Conservation (phyloP, 2,329 filamentous ascomycete species). For the Hypoxylon rubiginosum region DNA sequence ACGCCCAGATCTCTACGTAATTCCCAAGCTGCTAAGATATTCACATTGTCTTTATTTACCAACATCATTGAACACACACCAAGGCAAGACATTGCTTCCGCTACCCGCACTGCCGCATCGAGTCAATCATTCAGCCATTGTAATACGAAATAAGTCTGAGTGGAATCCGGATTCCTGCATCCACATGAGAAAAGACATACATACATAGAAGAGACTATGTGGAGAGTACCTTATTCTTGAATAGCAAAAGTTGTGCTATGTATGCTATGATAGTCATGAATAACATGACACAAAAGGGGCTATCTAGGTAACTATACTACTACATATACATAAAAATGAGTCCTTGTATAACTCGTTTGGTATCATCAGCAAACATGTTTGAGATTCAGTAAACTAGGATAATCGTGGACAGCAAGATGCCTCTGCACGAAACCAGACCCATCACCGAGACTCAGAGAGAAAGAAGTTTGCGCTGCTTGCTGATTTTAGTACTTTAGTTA, state of each 20-base stretch:
- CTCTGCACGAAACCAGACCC: conserved; percentile 19
- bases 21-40: background rate
- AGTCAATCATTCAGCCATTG: conserved; percentile 1
- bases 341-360: conserved; percentile 31
- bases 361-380: conserved; percentile 43
- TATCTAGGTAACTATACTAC: background rate
- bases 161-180: background rate
- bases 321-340: conserved; percentile 15
- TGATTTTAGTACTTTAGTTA: conserved; percentile 12
- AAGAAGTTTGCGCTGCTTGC: conserved; percentile 25
- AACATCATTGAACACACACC: background rate
- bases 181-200: background rate
- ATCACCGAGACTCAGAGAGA: background rate
- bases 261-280: conserved; percentile 15
- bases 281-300: conserved; percentile 1
- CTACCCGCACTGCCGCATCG: too few relatives aligned
- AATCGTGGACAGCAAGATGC: conserved; percentile 8
- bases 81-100: background rate
- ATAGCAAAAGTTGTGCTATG: conserved; percentile 3
- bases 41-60: background rate
- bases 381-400: conserved; percentile 29
- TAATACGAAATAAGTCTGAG: background rate
- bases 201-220: background rate
- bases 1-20: background rate
- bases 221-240: background rate